A percentile compares a stretch with the other conserved stretches of the same genome.
These are phyloP conservation scores for Phytopythium boreale DNA, from an alignment of 352 stramenopile species.

Conservation along the genomic window DNA sequence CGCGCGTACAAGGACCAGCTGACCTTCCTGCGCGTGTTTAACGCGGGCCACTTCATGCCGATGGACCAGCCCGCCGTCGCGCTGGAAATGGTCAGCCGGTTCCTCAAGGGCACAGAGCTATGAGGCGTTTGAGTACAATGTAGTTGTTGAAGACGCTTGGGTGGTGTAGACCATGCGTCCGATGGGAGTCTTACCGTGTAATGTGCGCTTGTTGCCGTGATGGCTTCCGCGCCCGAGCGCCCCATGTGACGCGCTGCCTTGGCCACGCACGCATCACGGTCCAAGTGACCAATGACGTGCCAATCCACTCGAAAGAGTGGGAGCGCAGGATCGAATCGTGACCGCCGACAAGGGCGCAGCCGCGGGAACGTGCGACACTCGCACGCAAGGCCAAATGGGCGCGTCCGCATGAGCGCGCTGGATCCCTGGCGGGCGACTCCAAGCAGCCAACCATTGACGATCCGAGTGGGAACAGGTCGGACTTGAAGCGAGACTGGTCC, in stretches of 20 bases:
- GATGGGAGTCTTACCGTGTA: neutral
- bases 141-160: neutral
- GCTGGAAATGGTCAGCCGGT: conserved; percentile 55
- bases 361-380: neutral
- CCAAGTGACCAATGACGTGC: neutral
- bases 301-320: neutral
- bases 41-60: conserved; percentile 52
- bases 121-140: neutral
- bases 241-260: neutral
- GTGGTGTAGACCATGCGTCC: neutral
- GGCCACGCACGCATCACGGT: neutral
- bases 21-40: conserved; percentile 48
- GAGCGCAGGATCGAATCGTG: too few species aligned
- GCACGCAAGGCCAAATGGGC: neutral
- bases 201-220: neutral
- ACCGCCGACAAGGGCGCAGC: neutral
- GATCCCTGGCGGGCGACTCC: neutral
- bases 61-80: conserved; percentile 41
- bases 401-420: neutral
- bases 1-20: conserved; percentile 20
- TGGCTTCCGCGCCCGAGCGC: neutral
- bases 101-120: conserved; percentile 34
- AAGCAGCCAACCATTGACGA: neutral
- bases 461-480: neutral
- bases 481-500: neutral